Conservation (phyloP, 2,329 filamentous ascomycete species). For the Alternaria metachromatica region DNA sequence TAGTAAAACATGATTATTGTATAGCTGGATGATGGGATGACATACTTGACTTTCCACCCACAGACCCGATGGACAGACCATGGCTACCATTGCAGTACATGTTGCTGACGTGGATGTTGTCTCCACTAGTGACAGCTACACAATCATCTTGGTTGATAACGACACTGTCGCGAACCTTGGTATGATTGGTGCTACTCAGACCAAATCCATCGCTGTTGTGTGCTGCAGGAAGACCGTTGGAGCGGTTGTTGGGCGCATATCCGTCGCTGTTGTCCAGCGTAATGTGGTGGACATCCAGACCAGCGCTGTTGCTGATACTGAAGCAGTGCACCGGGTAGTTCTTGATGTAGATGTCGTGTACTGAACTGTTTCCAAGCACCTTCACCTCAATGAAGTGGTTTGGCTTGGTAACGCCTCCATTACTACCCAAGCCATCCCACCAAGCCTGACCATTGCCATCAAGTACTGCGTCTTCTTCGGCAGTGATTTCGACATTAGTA, state of each 20-base stretch:
- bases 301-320: conserved; percentile 49
- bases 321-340: conserved; percentile 63
- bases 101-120: conserved; percentile 38
- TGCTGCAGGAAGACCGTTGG: conserved; percentile 27
- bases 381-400: conserved; percentile 46
- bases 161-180: conserved; percentile 50
- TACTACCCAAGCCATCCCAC: conserved; percentile 50
- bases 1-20: not conserved
- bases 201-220: conserved; percentile 65
- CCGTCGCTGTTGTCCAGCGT: conserved; percentile 65
- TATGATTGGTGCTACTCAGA: conserved; percentile 54
- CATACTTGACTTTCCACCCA: conserved; percentile 49
- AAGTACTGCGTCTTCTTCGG: conserved; percentile 43
- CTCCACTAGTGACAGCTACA: conserved; percentile 62
- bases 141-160: conserved; percentile 67
- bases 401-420: conserved; percentile 52
- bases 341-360: conserved; percentile 55
- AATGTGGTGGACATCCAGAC: conserved; percentile 56
- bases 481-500: conserved; percentile 51
- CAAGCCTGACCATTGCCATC: conserved; percentile 31
- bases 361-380: conserved; percentile 46
- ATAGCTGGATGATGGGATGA: not conserved
- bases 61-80: conserved; percentile 64
- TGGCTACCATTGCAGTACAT: conserved; percentile 58
- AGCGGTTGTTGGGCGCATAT: conserved; percentile 43